Base-by-base conservation (phyloP, 2,329 filamentous ascomycete species). In the Ophiocordyceps unilateralis region DNA sequence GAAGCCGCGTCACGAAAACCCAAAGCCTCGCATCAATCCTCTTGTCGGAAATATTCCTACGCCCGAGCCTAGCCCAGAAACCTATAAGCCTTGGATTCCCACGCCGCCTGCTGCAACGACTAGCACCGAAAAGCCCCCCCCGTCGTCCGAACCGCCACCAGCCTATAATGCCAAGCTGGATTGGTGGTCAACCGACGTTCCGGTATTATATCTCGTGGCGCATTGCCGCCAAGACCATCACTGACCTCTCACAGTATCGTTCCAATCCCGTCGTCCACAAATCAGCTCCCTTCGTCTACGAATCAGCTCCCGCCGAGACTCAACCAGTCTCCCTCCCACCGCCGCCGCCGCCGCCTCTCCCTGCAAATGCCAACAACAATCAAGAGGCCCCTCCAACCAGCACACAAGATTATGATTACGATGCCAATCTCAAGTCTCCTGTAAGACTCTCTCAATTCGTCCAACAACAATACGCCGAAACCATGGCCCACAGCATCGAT, bases 401-500 rank as follows among this genome's bases (percentile, higher is more conserved):
- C 20, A 39, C 11, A 20, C 22, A 19, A 10, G 4, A 39, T 15
- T 5, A 22, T n/a, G 1, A 11, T 10, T 22, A 24, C 37, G 20
- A 22, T n/a, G 19, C 37, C 24, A 26, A 26, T 26, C 24, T 26
- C 12, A 39, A 39, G 5, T 19, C 12, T 22, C 20, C 7, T 9
- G 20, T 8, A 6, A 22, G 23, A 14, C 9, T 39, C 5, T 11
- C n/a, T 6, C 20, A n/a, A 2, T 5, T 14, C 12, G 15, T 22
- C 15, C 8, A 39, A 39, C 8, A 22, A n/a, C 5, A 8, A n/a
- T 22, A 39, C 14, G 5, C 7, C 20, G 5, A 3, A 15, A 3
- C 37, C 20, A 11, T n/a, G 3, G 4, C 37, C 37, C 48, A 47
- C 40, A 42, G 48, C 15, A 41, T 47, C 32, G 51, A 58, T 15